These are phyloP conservation scores for Cercophora sp. DNA, from an alignment of 495 filamentous ascomycete species.

Conservation along the genomic window DNA sequence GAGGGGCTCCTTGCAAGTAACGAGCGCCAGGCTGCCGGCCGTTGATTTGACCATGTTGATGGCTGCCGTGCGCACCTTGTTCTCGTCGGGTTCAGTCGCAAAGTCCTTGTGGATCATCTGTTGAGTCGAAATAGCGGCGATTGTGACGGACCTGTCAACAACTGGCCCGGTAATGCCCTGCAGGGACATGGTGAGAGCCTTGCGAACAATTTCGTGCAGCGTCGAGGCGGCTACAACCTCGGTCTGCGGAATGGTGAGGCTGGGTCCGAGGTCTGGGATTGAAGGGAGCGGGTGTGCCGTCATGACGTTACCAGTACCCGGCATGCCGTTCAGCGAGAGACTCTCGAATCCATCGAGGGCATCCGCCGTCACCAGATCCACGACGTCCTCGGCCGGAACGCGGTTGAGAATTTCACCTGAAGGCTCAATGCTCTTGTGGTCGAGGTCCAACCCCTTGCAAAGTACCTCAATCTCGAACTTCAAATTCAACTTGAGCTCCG, in stretches of 20 bases:
- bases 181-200: slow-evolving; percentile 79
- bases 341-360: slow-evolving; percentile 71
- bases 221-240: slow-evolving; percentile 65
- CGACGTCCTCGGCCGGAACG: slow-evolving; percentile 59
- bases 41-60: slow-evolving; percentile 89
- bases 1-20: slow-evolving; percentile 97
- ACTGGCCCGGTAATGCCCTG: slow-evolving; percentile 95
- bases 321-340: slow-evolving; percentile 67
- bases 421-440: slow-evolving; percentile 82
- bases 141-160: slow-evolving; percentile 94
- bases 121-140: slow-evolving; percentile 90
- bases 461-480: slow-evolving; percentile 99
- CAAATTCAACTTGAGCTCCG: slow-evolving; percentile 89
- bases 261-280: slow-evolving; percentile 72
- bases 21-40: slow-evolving; percentile 85
- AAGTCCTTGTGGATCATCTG: slow-evolving; percentile 96
- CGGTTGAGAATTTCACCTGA: slow-evolving; percentile 75
- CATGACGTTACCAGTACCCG: slow-evolving; percentile 64
- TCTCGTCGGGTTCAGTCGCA: slow-evolving; percentile 85
- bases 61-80: slow-evolving; percentile 75
- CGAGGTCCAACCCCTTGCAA: slow-evolving; percentile 83
- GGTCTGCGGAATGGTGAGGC: slow-evolving; percentile 71
- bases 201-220: slow-evolving; percentile 76
- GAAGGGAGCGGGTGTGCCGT: slow-evolving; percentile 68
- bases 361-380: slow-evolving; percentile 42